Evolutionary conservation across 2,329 filamentous ascomycete species (phyloP).

Genomic region (Penicillium sp.): DNA sequence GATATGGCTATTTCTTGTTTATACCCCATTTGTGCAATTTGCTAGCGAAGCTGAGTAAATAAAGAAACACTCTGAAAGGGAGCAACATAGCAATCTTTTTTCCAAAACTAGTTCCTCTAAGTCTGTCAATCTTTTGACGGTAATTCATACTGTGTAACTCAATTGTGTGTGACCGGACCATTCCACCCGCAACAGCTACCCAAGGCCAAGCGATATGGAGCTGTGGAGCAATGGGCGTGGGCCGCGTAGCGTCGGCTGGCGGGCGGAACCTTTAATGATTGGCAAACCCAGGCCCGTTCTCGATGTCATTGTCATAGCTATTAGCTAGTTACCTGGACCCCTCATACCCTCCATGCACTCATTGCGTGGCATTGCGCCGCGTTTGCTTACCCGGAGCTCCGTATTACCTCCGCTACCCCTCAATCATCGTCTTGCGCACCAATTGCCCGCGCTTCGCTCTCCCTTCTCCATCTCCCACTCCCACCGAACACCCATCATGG

Average conservation of each 20-base stretch:
- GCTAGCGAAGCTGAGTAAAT: slow-evolving; percentile 11
- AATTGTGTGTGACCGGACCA: not conserved
- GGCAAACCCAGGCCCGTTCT: slow-evolving; percentile 10
- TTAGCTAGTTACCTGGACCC: slow-evolving; percentile 3
- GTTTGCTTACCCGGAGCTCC: slow-evolving; percentile 26
- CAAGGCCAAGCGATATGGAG: not conserved
- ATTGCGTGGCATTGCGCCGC: slow-evolving; percentile 29
- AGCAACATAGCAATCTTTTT: not conserved
- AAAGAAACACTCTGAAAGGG: slow-evolving; percentile 4
- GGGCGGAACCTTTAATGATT: slow-evolving; percentile 21
- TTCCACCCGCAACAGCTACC: not conserved
- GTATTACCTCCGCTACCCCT: slow-evolving; percentile 26
- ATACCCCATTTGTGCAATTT: slow-evolving; percentile 12
- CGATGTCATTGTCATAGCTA: slow-evolving; percentile 26
- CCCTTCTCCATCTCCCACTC: slow-evolving; percentile 19
- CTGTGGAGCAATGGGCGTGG: slow-evolving; percentile 4
- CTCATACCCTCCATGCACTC: slow-evolving; percentile 21
- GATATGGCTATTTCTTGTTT: slow-evolving; percentile 8
- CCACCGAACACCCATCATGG: slow-evolving; percentile 36
- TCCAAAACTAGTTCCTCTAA: no score
- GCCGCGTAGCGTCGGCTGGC: slow-evolving; percentile 3
- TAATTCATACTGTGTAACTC: not conserved
- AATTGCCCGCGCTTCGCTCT: slow-evolving; percentile 17
- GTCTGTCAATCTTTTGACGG: not conserved
- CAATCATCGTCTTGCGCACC: slow-evolving; percentile 16